A percentile compares a stretch with the other conserved stretches of the same genome.
phyloP scores from a whole-genome alignment of 768 basidiomycete genomes.

The Lanmaoa pseudosensibilis region DNA sequence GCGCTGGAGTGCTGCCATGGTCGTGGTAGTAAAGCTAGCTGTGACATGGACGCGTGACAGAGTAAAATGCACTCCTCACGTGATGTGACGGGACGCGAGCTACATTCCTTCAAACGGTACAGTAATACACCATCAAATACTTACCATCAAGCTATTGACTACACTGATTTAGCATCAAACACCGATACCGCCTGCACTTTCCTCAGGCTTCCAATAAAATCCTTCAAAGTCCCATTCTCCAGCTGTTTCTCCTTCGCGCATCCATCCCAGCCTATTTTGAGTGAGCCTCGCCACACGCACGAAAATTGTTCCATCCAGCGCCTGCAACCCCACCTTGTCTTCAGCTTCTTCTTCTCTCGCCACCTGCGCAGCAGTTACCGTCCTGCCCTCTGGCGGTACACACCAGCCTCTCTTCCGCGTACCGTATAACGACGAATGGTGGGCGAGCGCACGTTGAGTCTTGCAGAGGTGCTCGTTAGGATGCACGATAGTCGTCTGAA shows the following conservation, averaged over 20 bases:
- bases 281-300: conserved; percentile 54
- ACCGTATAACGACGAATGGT: conserved; percentile 47
- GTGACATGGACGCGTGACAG: not conserved
- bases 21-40: not conserved
- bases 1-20: conserved; percentile 21
- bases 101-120: too few relatives aligned
- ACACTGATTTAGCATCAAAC: not conserved
- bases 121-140: too few relatives aligned
- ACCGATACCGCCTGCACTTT: not conserved
- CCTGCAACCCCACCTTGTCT: conserved; percentile 24
- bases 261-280: conserved; percentile 41
- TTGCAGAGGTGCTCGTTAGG: conserved; percentile 58
- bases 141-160: too few relatives aligned
- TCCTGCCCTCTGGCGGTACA: conserved; percentile 10
- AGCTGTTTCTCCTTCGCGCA: conserved; percentile 38
- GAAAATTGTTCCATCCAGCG: conserved; percentile 65
- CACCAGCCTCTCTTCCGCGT: conserved; percentile 31
- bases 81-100: not conserved
- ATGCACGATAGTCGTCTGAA: conserved; percentile 53
- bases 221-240: conserved; percentile 26
- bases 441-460: conserved; percentile 47
- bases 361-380: conserved; percentile 17
- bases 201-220: conserved; percentile 12
- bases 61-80: not conserved
- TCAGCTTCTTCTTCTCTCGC: conserved; percentile 26